These are phyloP conservation scores for Diutina siamensis DNA, from an alignment of 1,139 yeast genomes.

Conservation along the genomic window DNA sequence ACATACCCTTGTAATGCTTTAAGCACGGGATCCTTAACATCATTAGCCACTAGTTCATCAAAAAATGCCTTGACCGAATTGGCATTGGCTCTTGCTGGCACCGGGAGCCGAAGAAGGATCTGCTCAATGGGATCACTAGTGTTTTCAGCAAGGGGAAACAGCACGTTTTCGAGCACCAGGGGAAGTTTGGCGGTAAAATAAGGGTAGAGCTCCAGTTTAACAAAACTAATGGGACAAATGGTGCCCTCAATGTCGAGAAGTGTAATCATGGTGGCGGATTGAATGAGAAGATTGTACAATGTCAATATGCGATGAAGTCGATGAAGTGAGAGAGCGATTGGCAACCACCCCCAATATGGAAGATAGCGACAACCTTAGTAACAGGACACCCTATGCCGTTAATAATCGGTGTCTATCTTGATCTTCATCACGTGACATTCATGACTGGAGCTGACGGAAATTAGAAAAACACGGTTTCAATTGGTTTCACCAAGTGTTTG, in stretches of 20 bases:
- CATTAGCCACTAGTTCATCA: conserved; percentile 43
- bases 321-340: neutral
- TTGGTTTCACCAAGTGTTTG: too few relatives aligned
- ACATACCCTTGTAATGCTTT: conserved; percentile 75
- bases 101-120: conserved; percentile 36
- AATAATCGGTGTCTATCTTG: too few relatives aligned
- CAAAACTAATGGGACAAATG: conserved; percentile 81
- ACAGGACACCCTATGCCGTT: too few relatives aligned
- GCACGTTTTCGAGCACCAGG: conserved; percentile 8
- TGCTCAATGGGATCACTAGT: conserved; percentile 13
- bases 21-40: conserved; percentile 67
- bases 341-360: too few relatives aligned
- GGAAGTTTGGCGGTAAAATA: conserved; percentile 28
- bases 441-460: too few relatives aligned
- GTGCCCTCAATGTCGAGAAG: conserved; percentile 85
- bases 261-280: conserved; percentile 10
- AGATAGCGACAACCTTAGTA: too few relatives aligned
- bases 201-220: conserved; percentile 56
- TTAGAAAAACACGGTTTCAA: too few relatives aligned
- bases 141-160: conserved; percentile 16
- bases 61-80: conserved; percentile 34
- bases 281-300: neutral
- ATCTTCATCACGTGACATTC: too few relatives aligned
- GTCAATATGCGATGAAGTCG: neutral
- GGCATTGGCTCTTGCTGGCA: conserved; percentile 15